phyloP scores from a whole-genome alignment of 345 rosid species.

The Aethionema arabicum region DNA sequence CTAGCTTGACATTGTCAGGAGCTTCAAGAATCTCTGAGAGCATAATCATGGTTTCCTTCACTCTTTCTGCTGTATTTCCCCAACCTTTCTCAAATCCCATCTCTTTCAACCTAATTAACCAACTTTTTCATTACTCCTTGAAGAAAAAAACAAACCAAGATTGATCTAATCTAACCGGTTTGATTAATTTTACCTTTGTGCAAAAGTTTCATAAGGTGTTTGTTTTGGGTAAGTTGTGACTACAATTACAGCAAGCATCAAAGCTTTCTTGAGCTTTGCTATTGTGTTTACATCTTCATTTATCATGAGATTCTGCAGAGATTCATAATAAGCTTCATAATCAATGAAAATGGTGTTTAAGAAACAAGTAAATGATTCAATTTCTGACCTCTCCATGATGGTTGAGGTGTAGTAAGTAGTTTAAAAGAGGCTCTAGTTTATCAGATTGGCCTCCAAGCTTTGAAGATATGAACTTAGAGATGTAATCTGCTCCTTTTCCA shows the following conservation, averaged over 20 bases:
- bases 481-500: constrained; percentile 70
- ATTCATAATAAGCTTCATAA: background rate
- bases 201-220: constrained; percentile 58
- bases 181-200: constrained; percentile 49
- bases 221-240: constrained; percentile 54
- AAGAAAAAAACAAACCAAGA: background rate
- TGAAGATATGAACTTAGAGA: constrained; percentile 63
- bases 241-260: constrained; percentile 48
- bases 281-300: constrained; percentile 58
- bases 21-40: constrained; percentile 91
- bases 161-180: background rate
- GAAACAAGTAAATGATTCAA: constrained; percentile 20
- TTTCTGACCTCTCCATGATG: constrained; percentile 72
- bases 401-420: constrained; percentile 59
- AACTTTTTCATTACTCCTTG: constrained; percentile 6
- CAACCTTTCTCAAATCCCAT: constrained; percentile 97
- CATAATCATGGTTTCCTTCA: constrained; percentile 61
- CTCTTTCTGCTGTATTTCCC: constrained; percentile 74
- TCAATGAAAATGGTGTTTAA: background rate
- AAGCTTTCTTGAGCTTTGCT: constrained; percentile 60
- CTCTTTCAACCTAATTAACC: constrained; percentile 64
- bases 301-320: constrained; percentile 66
- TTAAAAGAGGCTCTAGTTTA: constrained; percentile 46
- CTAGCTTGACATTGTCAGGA: constrained; percentile 70
- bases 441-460: constrained; percentile 46